phyloP scores from a whole-genome alignment of 2,329 filamentous ascomycete species.

The Aspergillus brunneoviolaceus region DNA sequence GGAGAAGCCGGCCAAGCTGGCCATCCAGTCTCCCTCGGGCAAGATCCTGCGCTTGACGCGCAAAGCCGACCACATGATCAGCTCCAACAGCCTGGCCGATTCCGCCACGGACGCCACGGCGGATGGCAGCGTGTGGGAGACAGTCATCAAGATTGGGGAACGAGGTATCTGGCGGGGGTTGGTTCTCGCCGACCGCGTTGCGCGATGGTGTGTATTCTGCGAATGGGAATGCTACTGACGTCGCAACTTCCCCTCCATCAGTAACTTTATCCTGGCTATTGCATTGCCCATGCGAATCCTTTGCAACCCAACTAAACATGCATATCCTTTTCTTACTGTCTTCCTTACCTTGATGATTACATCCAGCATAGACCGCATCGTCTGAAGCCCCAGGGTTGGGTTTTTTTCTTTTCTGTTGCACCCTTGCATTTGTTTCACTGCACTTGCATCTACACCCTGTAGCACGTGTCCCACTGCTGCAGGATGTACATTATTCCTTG shows the following conservation, averaged over 20 bases:
- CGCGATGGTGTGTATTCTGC: constrained; percentile 68
- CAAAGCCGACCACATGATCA: constrained; percentile 48
- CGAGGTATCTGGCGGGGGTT: constrained; percentile 62
- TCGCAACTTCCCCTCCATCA: not conserved
- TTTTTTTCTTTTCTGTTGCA: not conserved
- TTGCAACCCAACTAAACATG: not conserved
- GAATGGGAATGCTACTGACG: constrained; percentile 62
- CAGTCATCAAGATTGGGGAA: constrained; percentile 66
- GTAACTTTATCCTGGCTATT: too few species aligned
- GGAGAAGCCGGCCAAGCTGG: constrained; percentile 88
- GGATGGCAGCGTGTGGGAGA: constrained; percentile 63
- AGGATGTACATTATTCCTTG: not conserved
- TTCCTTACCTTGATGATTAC: not conserved
- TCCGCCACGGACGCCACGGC: constrained; percentile 38
- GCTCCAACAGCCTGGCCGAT: constrained; percentile 31
- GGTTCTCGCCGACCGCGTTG: constrained; percentile 64
- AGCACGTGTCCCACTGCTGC: not conserved
- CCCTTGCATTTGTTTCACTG: not conserved
- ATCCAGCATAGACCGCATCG: not conserved
- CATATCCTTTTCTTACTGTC: not conserved
- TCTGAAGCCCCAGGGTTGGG: too few species aligned
- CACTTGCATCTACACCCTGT: not conserved
- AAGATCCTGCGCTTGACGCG: constrained; percentile 75
- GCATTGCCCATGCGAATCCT: not conserved
- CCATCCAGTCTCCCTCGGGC: constrained; percentile 88